Evolutionary conservation across 1,284 basidiomycete species (phyloP).

Genomic region (Marasmius oreades): DNA sequence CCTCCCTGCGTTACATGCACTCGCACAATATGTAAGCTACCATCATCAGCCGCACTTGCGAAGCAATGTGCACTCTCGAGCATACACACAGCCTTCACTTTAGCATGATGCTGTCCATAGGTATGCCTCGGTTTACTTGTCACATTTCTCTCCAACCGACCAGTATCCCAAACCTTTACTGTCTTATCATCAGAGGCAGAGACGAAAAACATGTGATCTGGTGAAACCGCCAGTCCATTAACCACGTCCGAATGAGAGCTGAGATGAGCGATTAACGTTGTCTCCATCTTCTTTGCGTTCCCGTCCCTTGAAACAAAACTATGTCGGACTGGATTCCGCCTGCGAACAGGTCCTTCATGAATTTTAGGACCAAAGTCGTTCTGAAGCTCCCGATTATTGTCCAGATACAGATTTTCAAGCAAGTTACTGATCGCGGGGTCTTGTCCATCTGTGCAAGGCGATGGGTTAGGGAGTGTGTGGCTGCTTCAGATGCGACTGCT

Average conservation of each 20-base stretch:
- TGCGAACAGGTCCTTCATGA: conserved; percentile 73
- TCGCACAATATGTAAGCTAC: conserved; percentile 80
- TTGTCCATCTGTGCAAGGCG: conserved; percentile 67
- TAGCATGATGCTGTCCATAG: conserved; percentile 74
- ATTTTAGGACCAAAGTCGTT: conserved; percentile 88
- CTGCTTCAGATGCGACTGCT: conserved; percentile 18
- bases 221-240: conserved; percentile 82
- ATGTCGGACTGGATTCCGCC: conserved; percentile 68
- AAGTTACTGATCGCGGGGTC: conserved; percentile 84
- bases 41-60: conserved; percentile 84
- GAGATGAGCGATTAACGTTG: conserved; percentile 82
- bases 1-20: conserved; percentile 68
- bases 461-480: conserved; percentile 2
- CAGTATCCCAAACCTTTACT: conserved; percentile 65
- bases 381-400: conserved; percentile 80
- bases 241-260: conserved; percentile 80
- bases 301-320: conserved; percentile 59
- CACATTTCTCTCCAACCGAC: conserved; percentile 49
- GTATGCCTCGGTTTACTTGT: conserved; percentile 76
- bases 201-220: conserved; percentile 93
- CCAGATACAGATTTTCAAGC: conserved; percentile 86
- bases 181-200: conserved; percentile 85
- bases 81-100: conserved; percentile 79
- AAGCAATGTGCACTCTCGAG: conserved; percentile 86
- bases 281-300: conserved; percentile 57